These are phyloP conservation scores for Xylaria acuta DNA, from an alignment of 495 filamentous ascomycete genomes.

Conservation along the genomic window DNA sequence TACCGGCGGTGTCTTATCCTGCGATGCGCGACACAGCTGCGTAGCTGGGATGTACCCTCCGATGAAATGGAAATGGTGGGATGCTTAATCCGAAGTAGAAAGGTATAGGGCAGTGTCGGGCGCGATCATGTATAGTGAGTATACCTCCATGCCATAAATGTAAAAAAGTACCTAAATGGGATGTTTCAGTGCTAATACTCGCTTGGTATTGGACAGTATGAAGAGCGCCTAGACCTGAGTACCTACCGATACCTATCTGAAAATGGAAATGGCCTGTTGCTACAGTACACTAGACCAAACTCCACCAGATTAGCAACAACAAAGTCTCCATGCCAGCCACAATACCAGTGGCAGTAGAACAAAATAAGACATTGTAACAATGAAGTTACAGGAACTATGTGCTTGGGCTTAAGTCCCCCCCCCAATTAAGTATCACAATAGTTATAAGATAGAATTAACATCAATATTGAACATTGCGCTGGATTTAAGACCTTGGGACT, in stretches of 20 bases:
- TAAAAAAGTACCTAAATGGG: conserved; percentile 25
- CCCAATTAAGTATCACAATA: neutral
- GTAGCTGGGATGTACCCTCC: neutral
- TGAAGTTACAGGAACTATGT: neutral
- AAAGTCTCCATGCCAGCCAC: neutral
- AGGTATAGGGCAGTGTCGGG: neutral
- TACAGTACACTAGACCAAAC: conserved; percentile 3
- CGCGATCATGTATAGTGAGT: conserved; percentile 19
- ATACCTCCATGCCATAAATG: neutral
- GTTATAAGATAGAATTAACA: neutral
- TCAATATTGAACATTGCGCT: neutral
- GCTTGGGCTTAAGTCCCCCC: neutral
- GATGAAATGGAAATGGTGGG: conserved; percentile 1
- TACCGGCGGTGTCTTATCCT: neutral
- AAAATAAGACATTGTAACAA: neutral
- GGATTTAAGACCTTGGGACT: neutral
- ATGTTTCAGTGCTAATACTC: conserved; percentile 14
- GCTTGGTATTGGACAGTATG: conserved; percentile 20
- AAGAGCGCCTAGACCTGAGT: conserved; percentile 16
- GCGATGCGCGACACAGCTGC: neutral
- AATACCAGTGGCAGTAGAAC: conserved; percentile 2
- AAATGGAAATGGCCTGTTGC: neutral
- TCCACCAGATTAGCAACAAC: neutral
- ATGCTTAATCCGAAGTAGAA: neutral
- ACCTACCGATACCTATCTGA: conserved; percentile 24